Conservation (phyloP, 2,329 filamentous ascomycete genomes). For the Fusarium chlamydosporum region DNA sequence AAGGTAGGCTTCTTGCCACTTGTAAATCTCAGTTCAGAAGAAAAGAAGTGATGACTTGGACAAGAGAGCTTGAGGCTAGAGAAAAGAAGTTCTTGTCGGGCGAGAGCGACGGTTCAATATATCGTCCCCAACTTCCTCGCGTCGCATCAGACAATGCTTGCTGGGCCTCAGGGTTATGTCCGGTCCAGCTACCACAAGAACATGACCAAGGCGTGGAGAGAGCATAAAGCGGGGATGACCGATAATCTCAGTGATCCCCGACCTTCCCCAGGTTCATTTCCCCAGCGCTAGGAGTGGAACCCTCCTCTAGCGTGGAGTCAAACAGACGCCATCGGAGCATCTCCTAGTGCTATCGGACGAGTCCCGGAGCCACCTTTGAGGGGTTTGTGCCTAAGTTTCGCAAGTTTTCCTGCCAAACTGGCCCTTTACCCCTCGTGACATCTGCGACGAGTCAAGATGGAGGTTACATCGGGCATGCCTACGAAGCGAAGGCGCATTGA, state of each 20-base stretch:
- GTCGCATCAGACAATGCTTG: neutral
- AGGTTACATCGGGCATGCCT: neutral
- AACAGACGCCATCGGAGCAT: constrained; percentile 3
- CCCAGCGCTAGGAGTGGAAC: neutral
- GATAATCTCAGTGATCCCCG: constrained; percentile 5
- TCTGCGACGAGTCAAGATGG: neutral
- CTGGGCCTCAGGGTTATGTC: neutral
- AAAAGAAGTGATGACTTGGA: neutral
- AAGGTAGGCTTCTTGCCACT: neutral
- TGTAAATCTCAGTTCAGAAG: neutral
- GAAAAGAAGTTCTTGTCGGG: neutral
- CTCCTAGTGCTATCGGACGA: constrained; percentile 21
- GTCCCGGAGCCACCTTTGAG: neutral
- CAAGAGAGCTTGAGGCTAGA: neutral
- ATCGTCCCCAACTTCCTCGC: neutral
- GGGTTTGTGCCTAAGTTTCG: neutral
- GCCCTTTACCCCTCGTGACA: neutral
- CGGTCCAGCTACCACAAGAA: neutral
- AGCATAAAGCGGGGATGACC: constrained; percentile 12
- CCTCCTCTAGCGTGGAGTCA: neutral
- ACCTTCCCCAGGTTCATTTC: constrained; percentile 11
- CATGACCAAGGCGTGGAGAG: constrained; percentile 1
- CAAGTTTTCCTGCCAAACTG: neutral
- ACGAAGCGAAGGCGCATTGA: neutral
- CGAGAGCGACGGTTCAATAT: constrained; percentile 6